Base-by-base conservation (phyloP, 1,139 yeast species). In the Nakaseomyces sp. region DNA sequence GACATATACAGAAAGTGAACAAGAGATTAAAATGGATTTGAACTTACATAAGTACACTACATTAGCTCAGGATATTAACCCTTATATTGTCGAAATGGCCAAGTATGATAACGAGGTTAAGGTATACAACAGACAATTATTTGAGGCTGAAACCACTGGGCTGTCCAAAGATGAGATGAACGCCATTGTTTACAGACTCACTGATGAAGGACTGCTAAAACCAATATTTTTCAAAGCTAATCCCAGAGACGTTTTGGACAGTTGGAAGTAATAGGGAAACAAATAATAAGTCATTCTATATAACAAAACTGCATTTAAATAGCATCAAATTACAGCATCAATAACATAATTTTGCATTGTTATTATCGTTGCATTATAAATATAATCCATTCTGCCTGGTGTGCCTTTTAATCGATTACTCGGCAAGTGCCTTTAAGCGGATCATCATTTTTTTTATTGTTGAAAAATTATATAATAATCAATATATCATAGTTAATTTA, bases 41-140 rank as follows among this genome's bases (percentile, higher is more conserved):
- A 35, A 17, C 7, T 10, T 31, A n/a, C 9, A 16, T 32, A 43
- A 12, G 12, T 41, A 31, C 25, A 24, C 29, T 24, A 45, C 48
- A 22, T 35, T 55, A 8, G 42, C 44, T 16, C 48, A 46, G 31
- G 56, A 56, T 18, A 44, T 54, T 6, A 53, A 52, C 39, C 62
- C 64, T 3, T 53, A 45, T 29, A 49, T 57, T 3, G 44, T 43
- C 9, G 51, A 52, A 32, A 46, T 60, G 4, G 64, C 64, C 7
- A 49, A 50, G 42, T 33, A 43, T 16, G 63, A 60, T 28, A 26
- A 37, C 16, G 31, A 28, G 4, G 38, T 44, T 2, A 57, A 51
- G 38, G 36, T 38, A 1, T 45, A 42, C 15, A 58, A 60, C 36
- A 46, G 42, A 28, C 30, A 45, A 12, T 17, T 54, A 15, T 56